Base-by-base conservation (phyloP, 345 rosid species). In the Aquilaria yunnanensis region DNA sequence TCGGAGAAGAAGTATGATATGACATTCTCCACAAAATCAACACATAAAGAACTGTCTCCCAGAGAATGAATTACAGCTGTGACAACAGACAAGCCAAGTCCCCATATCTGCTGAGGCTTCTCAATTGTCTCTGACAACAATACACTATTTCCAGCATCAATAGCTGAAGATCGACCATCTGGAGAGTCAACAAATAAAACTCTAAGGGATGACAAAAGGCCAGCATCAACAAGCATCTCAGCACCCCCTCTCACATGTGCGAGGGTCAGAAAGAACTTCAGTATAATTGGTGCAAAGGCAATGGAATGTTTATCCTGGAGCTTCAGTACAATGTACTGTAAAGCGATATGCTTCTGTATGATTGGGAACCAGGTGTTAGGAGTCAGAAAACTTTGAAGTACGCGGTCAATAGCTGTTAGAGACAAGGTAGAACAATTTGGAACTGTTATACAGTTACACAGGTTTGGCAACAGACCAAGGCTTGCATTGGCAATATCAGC, bases 331-430 rank as follows among this genome's bases (percentile, higher is more conserved):
- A 85, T 67, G 68, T 72, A 80, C 74, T 73, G 86, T 70, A 88
- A 64, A 33, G 72, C 89, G 55, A 88, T 88, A 78, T 88, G 88
- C 68, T 79, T 74, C 68, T 69, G 83, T 68, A 92, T 72, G 67
- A 92, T 73, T 14, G 98, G 91, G 71, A 90, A 82, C 97, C 99
- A 90, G 51, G 92, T 83, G 64, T 70, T 68, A 5, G 99, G 91
- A n/a, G 83, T 77, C 83, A 88, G 64, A 68, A 84, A 77, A 34
- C 66, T 59, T 79, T 84, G 73, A 47, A 90, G 66, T 70, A 85
- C 74, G 60, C 82, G 64, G 74, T 94, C 96, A 67, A 76, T 52
- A 41, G 78, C 63, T 59, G 95, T 77, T 69, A 90, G 74, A 72
- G 91, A 77, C 74, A 85, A 79, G 63, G 84, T 65, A 75, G 60